Conservation (phyloP, 2,329 filamentous ascomycete genomes). For the Monosporascus sp. region DNA sequence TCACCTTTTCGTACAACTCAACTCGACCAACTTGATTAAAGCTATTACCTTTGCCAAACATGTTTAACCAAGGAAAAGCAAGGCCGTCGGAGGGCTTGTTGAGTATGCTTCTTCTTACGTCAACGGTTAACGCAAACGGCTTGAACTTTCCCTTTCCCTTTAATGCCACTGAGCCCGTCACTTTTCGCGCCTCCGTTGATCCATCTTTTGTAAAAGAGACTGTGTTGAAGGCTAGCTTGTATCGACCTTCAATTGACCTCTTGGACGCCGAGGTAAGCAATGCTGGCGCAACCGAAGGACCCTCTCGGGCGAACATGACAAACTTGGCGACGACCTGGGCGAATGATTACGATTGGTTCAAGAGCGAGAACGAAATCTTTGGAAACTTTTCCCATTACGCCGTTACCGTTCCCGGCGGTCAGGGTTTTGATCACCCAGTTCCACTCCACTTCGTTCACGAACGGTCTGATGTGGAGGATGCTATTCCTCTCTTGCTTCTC, state of each 20-base stretch:
- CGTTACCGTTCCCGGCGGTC: slow-evolving; percentile 6
- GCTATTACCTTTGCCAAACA: no score
- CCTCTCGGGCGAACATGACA: slow-evolving; percentile 1
- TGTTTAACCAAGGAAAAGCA: no score
- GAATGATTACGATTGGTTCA: slow-evolving; percentile 17
- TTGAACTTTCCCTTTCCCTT: not conserved
- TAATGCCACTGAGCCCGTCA: no score
- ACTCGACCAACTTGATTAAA: no score
- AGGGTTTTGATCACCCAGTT: slow-evolving; percentile 4
- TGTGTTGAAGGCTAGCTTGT: not conserved
- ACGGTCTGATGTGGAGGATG: slow-evolving; percentile 1
- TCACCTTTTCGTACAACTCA: no score
- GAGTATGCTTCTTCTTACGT: no score
- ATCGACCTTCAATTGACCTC: slow-evolving; percentile 3
- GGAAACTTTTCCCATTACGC: slow-evolving; percentile 19
- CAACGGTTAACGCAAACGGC: no score
- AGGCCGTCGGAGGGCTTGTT: no score
- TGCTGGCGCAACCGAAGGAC: slow-evolving; percentile 1
- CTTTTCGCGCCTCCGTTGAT: not conserved
- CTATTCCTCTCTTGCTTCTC: slow-evolving; percentile 4
- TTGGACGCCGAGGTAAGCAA: not conserved
- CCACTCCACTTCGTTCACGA: slow-evolving; percentile 13
- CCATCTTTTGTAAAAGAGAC: not conserved
- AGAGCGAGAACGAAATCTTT: slow-evolving; percentile 15
- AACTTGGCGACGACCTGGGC: slow-evolving; percentile 13